Conservation (phyloP, 2,329 filamentous ascomycete species). For the Dothiorella sarmentorum region DNA sequence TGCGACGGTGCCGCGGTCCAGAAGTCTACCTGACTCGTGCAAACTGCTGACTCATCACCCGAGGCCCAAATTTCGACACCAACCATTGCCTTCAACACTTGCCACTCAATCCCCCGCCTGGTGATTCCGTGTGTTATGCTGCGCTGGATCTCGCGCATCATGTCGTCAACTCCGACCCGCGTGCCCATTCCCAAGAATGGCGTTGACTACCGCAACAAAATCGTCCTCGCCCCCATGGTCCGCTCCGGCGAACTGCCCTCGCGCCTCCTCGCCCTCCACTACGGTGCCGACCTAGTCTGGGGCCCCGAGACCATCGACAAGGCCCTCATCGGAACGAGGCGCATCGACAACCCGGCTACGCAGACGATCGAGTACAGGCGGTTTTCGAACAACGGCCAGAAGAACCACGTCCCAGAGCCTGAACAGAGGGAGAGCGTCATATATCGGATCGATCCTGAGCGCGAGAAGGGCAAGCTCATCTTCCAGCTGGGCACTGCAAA, state of each 20-base stretch:
- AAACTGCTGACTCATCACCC: constrained; percentile 2
- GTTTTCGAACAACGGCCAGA: constrained; percentile 65
- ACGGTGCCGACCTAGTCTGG: constrained; percentile 96
- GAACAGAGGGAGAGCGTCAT: constrained; percentile 61
- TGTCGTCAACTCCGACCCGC: constrained; percentile 42
- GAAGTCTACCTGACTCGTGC: no score
- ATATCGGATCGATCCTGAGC: constrained; percentile 75
- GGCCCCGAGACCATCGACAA: constrained; percentile 95
- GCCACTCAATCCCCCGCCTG: neutral
- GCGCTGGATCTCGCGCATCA: constrained; percentile 15
- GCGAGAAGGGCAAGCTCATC: constrained; percentile 72
- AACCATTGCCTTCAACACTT: neutral
- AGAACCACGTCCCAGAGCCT: constrained; percentile 51
- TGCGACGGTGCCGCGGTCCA: neutral
- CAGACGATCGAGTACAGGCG: constrained; percentile 83
- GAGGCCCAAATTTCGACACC: neutral
- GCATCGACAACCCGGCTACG: constrained; percentile 71
- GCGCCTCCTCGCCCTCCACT: constrained; percentile 82
- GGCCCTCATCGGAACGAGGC: constrained; percentile 81
- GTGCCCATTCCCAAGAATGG: constrained; percentile 84
- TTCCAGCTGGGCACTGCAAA: constrained; percentile 91
- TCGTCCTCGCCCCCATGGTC: constrained; percentile 97
- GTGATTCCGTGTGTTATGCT: constrained; percentile 6
- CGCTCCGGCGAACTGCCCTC: constrained; percentile 94
- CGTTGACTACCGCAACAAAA: constrained; percentile 88